A percentile compares a stretch with the other conserved stretches of the same genome.
phyloP scores from a whole-genome alignment of 2,329 filamentous ascomycete genomes.

The Alternaria viburni region DNA sequence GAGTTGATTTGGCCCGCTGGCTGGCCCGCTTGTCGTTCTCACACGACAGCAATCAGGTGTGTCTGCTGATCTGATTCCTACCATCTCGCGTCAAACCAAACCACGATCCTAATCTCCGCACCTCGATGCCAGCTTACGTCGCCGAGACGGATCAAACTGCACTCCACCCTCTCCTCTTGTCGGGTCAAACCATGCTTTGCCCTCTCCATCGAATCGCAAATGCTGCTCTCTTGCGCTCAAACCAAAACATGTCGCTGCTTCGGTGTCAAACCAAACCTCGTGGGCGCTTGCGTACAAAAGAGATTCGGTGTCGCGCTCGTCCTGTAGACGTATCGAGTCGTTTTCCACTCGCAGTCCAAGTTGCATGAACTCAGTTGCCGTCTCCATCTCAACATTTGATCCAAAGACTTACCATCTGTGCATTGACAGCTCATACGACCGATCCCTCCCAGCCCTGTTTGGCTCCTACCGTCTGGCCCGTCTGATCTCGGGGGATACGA shows the following conservation, averaged over 20 bases:
- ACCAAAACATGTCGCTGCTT: conserved; percentile 16
- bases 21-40: conserved; percentile 26
- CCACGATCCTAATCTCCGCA: conserved; percentile 4
- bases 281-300: conserved; percentile 26
- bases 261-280: conserved; percentile 22
- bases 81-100: conserved; percentile 13
- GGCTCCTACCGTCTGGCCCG: conserved; percentile 6
- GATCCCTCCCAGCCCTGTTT: conserved; percentile 3
- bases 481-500: conserved; percentile 18
- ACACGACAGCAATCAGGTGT: conserved; percentile 39
- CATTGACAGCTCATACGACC: conserved; percentile 18
- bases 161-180: not conserved
- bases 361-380: not conserved
- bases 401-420: conserved; percentile 28
- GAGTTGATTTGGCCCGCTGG: conserved; percentile 23
- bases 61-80: conserved; percentile 15
- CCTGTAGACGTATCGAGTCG: conserved; percentile 17
- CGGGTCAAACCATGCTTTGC: conserved; percentile 17
- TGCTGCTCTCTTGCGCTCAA: conserved; percentile 17
- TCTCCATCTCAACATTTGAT: conserved; percentile 12
- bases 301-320: conserved; percentile 17
- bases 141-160: conserved; percentile 1
- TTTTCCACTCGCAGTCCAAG: not conserved
- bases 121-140: conserved; percentile 5
- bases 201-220: conserved; percentile 13